These are phyloP conservation scores for Aspergillus niger DNA, from an alignment of 2,329 filamentous ascomycete genomes.

Conservation along the genomic window DNA sequence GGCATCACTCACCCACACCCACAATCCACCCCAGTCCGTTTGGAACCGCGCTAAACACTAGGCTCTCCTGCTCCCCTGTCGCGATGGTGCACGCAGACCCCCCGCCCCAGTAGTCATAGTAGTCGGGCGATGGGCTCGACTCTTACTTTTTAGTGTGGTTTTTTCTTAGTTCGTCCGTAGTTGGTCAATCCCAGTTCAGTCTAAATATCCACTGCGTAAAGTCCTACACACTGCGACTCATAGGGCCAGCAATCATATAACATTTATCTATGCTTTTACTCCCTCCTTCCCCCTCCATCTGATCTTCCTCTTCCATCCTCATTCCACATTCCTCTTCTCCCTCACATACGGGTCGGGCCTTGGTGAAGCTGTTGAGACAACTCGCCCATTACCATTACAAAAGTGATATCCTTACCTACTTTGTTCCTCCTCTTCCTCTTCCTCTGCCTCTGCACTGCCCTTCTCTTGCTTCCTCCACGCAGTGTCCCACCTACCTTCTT, in stretches of 20 bases:
- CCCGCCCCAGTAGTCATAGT: slow-evolving; percentile 5
- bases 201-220: slow-evolving; percentile 14
- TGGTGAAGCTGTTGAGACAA: slow-evolving; percentile 2
- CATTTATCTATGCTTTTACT: slow-evolving; percentile 32
- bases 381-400: background rate
- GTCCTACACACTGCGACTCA: slow-evolving; percentile 13
- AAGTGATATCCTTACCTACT: background rate
- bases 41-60: slow-evolving; percentile 20
- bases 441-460: background rate
- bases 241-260: slow-evolving; percentile 33
- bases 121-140: slow-evolving; percentile 21
- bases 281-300: slow-evolving; percentile 16
- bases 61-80: slow-evolving; percentile 21
- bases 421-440: background rate
- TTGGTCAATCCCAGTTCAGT: slow-evolving; percentile 22
- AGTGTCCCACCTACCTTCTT: background rate
- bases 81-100: slow-evolving; percentile 12
- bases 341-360: slow-evolving; percentile 9
- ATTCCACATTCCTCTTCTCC: slow-evolving; percentile 15
- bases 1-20: slow-evolving; percentile 19
- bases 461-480: slow-evolving; percentile 5
- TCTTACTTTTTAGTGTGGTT: slow-evolving; percentile 16
- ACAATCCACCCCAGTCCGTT: slow-evolving; percentile 24
- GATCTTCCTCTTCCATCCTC: slow-evolving; percentile 11
- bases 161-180: slow-evolving; percentile 19